Base-by-base conservation (phyloP, 352 stramenopile species). In the Phytophthora gonapodyides region DNA sequence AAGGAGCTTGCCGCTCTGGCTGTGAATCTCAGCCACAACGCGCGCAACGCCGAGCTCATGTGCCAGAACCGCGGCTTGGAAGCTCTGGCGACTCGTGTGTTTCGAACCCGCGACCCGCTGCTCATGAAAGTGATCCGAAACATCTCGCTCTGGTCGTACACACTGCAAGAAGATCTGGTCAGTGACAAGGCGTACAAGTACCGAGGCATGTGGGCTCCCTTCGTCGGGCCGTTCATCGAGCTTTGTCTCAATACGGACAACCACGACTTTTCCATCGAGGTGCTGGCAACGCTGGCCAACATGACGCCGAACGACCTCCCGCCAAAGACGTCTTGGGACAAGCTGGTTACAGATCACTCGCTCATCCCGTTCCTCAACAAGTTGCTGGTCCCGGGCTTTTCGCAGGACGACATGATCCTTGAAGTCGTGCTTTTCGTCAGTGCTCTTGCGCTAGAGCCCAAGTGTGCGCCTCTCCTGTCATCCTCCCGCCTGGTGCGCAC, bases 101-200 rank as follows among this genome's bases (percentile, higher is more conserved):
- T 96, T 42, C 84, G 92, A 15, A 97, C 88, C 7, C 82, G 86
- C 8, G 94, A 98, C 55, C 78, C 84, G 16, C 76, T 98, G 21
- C 78, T 98, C n/a, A 95, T 98, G 76, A 98, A 98, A 66, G 90
- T 98, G 15, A 83, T 97, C 17, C 87, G 88, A 54, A 97, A 97
- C 61, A 87, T 98, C 48, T 90, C 88, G 19, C 69, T 87, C 33
- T 98, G 93, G 93, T 97, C 93, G 4, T 97, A 94, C 73, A 83
- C 76, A 15, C 57, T 97, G 5, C 94, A 98, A 71, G 86, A 94
- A 65, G 84, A 93, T 51, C 67, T 96, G 40, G 78, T 84, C 50
- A 87, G 82, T 42, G 84, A 94, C 40, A 91, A 93, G 45, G 71
- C 86, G 52, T 98, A 94, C 89, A 96, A 94, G 61, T 91, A 98